These are phyloP conservation scores for Phaeosphaeriaceae sp. DNA, from an alignment of 2,329 filamentous ascomycete species.

Conservation along the genomic window DNA sequence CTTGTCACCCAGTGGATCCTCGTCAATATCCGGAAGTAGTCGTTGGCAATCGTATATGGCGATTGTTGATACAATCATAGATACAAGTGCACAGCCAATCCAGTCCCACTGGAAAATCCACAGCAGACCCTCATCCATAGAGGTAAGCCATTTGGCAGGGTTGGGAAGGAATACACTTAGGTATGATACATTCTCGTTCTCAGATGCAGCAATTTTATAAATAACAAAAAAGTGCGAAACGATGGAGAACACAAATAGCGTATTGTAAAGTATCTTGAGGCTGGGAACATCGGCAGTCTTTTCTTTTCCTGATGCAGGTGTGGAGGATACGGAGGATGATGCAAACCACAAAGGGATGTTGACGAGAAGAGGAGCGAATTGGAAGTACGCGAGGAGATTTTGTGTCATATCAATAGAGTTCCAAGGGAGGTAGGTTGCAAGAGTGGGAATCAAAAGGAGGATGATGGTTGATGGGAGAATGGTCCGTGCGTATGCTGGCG, in stretches of 20 bases:
- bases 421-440: conserved; percentile 16
- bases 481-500: conserved; percentile 17
- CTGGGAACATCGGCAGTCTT: conserved; percentile 15
- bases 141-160: conserved; percentile 11
- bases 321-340: conserved; percentile 9
- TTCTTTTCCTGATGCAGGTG: conserved; percentile 2
- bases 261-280: conserved; percentile 18
- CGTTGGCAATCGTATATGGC: conserved; percentile 21
- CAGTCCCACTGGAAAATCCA: conserved; percentile 32
- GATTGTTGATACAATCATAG: conserved; percentile 11
- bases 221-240: conserved; percentile 16
- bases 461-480: conserved; percentile 17
- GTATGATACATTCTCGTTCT: conserved; percentile 14
- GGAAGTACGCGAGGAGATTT: conserved; percentile 21
- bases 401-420: conserved; percentile 6
- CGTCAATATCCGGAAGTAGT: conserved; percentile 9
- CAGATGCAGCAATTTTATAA: conserved; percentile 15
- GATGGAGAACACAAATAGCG: conserved; percentile 9
- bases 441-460: conserved; percentile 16
- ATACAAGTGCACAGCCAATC: conserved; percentile 8
- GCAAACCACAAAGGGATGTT: conserved; percentile 24
- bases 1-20: conserved; percentile 9
- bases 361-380: conserved; percentile 17
- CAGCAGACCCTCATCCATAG: conserved; percentile 12
- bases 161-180: conserved; percentile 19